Percentiles rank a stretch among this genome's conserved stretches.
Evolutionary conservation across 2,329 filamentous ascomycete genomes (phyloP).

Genomic region (Exophiala bonariae): DNA sequence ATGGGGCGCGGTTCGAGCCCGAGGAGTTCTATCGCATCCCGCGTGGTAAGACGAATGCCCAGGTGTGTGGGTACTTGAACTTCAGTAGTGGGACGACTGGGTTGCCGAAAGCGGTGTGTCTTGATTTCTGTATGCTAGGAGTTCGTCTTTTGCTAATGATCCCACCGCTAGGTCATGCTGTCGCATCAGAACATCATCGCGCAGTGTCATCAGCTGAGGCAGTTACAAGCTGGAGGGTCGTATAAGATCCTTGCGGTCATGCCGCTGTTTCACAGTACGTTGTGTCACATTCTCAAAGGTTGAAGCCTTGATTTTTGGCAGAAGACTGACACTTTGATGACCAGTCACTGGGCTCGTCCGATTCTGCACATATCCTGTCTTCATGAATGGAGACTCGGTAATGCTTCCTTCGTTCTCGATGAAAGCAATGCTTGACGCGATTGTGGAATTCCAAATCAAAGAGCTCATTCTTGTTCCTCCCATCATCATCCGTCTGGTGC

Average conservation of each 20-base stretch:
- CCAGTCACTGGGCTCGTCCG: conserved; percentile 60
- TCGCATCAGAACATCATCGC: conserved; percentile 57
- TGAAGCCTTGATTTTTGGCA: too few species aligned
- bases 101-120: conserved; percentile 72
- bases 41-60: conserved; percentile 54
- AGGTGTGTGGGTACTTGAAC: conserved; percentile 55
- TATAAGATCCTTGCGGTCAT: conserved; percentile 58
- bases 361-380: conserved; percentile 61
- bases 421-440: conserved; percentile 54
- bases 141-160: not conserved
- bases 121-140: too few species aligned
- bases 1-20: conserved; percentile 30
- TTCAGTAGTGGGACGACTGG: conserved; percentile 76
- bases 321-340: not conserved
- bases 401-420: conserved; percentile 66
- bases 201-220: conserved; percentile 61
- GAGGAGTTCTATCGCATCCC: conserved; percentile 49
- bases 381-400: conserved; percentile 63
- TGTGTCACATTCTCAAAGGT: not conserved
- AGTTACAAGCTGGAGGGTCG: conserved; percentile 37
- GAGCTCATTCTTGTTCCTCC: conserved; percentile 62
- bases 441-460: conserved; percentile 54
- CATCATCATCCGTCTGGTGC: conserved; percentile 62
- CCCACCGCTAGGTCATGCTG: conserved; percentile 51
- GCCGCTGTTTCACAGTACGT: conserved; percentile 57